These are phyloP conservation scores for Fragilariopsis cylindrus DNA, from an alignment of 108 stramenopile genomes.

Conservation along the genomic window DNA sequence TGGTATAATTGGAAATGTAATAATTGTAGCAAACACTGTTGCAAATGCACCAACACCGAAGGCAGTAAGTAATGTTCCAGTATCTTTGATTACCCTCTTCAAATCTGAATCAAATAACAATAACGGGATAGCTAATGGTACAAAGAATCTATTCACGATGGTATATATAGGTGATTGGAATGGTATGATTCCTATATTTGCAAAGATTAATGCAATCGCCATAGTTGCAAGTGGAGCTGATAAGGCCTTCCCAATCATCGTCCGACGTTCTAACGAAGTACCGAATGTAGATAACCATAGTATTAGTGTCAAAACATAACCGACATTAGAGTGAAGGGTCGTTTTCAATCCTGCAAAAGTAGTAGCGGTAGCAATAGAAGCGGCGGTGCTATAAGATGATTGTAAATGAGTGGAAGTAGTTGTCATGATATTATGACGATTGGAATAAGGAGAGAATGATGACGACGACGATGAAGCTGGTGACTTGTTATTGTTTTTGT, in stretches of 20 bases:
- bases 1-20: conserved; percentile 72
- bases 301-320: conserved; percentile 60
- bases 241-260: conserved; percentile 75
- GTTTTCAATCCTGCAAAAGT: background rate
- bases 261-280: conserved; percentile 63
- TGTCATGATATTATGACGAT: too few species aligned
- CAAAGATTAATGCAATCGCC: conserved; percentile 58
- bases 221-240: conserved; percentile 84
- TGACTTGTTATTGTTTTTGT: too few species aligned
- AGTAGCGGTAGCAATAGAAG: conserved; percentile 3
- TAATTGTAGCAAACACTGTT: conserved; percentile 80
- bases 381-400: too few species aligned
- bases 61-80: conserved; percentile 73
- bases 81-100: conserved; percentile 67
- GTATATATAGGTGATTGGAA: conserved; percentile 63
- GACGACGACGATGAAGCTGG: too few species aligned
- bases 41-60: conserved; percentile 82
- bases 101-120: conserved; percentile 89
- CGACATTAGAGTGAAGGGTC: conserved; percentile 49
- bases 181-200: conserved; percentile 73
- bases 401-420: too few species aligned
- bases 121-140: conserved; percentile 88
- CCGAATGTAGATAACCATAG: conserved; percentile 68
- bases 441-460: too few species aligned
- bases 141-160: conserved; percentile 63